Evolutionary conservation across 2,329 filamentous ascomycete species (phyloP).

Genomic region (Apiospora saccharicola): DNA sequence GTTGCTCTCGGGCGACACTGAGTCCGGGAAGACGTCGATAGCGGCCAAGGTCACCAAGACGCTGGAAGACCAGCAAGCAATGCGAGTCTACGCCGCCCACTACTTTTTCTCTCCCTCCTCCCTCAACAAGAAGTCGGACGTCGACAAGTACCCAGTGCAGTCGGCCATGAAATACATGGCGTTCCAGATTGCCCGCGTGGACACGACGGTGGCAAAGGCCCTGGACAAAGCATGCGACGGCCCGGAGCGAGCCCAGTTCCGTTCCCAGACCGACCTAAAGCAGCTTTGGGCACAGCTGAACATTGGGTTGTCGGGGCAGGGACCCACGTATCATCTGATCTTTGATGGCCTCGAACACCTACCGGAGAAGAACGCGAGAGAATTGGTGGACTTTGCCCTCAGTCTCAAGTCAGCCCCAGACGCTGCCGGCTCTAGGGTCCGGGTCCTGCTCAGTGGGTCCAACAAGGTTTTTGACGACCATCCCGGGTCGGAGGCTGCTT

Average conservation of each 20-base stretch:
- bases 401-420: constrained; percentile 24
- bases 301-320: constrained; percentile 31
- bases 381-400: constrained; percentile 30
- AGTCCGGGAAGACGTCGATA: constrained; percentile 36
- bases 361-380: no score
- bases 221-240: constrained; percentile 35
- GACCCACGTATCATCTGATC: constrained; percentile 34
- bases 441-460: constrained; percentile 32
- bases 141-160: constrained; percentile 33
- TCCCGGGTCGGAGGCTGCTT: no score
- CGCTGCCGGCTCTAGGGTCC: constrained; percentile 29
- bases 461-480: constrained; percentile 25
- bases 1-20: constrained; percentile 33
- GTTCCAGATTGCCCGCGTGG: constrained; percentile 39
- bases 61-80: constrained; percentile 35
- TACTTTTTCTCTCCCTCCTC: constrained; percentile 38
- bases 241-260: constrained; percentile 25
- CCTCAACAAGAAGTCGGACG: constrained; percentile 34
- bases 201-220: constrained; percentile 32
- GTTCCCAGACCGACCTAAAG: constrained; percentile 27
- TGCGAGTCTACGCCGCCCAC: constrained; percentile 36
- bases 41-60: constrained; percentile 35
- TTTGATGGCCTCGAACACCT: constrained; percentile 40
- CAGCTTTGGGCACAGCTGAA: constrained; percentile 34
- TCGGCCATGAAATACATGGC: constrained; percentile 38